These are phyloP conservation scores for Hygrophorus pudorinus DNA, from an alignment of 768 basidiomycete genomes.

Conservation along the genomic window DNA sequence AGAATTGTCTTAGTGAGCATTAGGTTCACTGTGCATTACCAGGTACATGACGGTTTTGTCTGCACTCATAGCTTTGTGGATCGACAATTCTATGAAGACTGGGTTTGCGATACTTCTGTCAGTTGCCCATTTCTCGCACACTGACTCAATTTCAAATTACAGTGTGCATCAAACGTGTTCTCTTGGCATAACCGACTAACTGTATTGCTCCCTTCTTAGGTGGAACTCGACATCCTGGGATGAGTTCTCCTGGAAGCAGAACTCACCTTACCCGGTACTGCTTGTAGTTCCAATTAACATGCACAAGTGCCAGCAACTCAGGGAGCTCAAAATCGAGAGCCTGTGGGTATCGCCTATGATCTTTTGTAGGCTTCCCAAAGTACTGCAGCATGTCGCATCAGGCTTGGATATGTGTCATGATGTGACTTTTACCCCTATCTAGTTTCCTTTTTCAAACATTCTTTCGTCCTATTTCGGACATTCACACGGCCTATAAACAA, in stretches of 20 bases:
- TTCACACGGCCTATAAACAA: too few species aligned
- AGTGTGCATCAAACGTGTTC: not conserved
- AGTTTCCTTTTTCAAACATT: too few species aligned
- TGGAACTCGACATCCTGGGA: slow-evolving; percentile 99
- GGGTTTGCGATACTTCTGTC: slow-evolving; percentile 36
- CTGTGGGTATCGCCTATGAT: too few species aligned
- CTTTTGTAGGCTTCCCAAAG: too few species aligned
- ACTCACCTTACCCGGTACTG: too few species aligned
- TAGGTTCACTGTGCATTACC: not conserved
- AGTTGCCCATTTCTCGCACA: slow-evolving; percentile 1
- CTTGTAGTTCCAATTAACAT: too few species aligned
- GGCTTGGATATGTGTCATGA: too few species aligned
- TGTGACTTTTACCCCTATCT: too few species aligned
- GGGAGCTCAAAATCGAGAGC: too few species aligned
- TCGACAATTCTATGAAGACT: slow-evolving; percentile 94
- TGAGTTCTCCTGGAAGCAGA: slow-evolving; percentile 97
- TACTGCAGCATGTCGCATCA: too few species aligned
- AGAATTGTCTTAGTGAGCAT: slow-evolving; percentile 74
- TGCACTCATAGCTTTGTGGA: slow-evolving; percentile 72
- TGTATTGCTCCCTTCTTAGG: slow-evolving; percentile 22
- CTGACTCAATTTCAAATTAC: not conserved
- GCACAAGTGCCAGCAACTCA: too few species aligned
- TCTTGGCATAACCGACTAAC: not conserved
- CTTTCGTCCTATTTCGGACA: too few species aligned
- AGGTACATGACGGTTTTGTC: not conserved